These are phyloP conservation scores for Alisma plantagoaquatica DNA, from an alignment of 106 monocot genomes.

Conservation along the genomic window DNA sequence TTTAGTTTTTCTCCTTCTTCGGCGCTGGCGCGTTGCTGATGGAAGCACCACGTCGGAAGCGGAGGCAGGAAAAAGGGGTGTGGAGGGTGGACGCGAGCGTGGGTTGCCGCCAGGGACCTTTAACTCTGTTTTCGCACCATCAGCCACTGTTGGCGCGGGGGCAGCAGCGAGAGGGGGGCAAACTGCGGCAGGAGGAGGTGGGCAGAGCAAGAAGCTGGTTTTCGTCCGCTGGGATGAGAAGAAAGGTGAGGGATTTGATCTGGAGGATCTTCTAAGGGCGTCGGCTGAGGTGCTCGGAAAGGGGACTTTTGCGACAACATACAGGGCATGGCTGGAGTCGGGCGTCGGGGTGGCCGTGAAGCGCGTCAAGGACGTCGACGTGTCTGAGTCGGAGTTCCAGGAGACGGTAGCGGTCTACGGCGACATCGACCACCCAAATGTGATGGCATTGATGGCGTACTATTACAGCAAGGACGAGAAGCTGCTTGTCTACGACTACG, in stretches of 20 bases:
- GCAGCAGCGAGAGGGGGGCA: constrained; percentile 68
- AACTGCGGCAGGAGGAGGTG: constrained; percentile 37
- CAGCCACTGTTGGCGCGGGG: constrained; percentile 48
- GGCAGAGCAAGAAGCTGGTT: no score
- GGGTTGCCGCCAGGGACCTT: background rate
- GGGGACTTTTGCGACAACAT: constrained; percentile 82
- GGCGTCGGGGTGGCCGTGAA: constrained; percentile 83
- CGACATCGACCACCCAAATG: constrained; percentile 49
- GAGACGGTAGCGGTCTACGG: constrained; percentile 88
- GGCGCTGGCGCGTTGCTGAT: constrained; percentile 22
- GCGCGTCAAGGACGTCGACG: constrained; percentile 75
- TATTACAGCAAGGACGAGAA: constrained; percentile 97
- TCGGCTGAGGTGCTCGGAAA: constrained; percentile 98
- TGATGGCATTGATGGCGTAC: constrained; percentile 70
- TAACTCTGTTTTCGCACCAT: background rate
- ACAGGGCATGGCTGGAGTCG: constrained; percentile 89
- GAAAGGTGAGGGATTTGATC: no score
- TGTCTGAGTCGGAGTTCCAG: constrained; percentile 78
- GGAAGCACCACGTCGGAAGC: constrained; percentile 20
- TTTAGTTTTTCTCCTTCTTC: constrained; percentile 31
- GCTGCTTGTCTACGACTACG: constrained; percentile 78
- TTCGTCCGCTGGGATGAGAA: no score
- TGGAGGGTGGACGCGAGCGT: constrained; percentile 58
- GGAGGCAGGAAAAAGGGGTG: constrained; percentile 34
- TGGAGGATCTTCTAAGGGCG: constrained; percentile 87